Evolutionary conservation across 345 rosid genomes (phyloP), one percentile per base, ranked within the genome.

Genomic region (Pistacia vera): DNA sequence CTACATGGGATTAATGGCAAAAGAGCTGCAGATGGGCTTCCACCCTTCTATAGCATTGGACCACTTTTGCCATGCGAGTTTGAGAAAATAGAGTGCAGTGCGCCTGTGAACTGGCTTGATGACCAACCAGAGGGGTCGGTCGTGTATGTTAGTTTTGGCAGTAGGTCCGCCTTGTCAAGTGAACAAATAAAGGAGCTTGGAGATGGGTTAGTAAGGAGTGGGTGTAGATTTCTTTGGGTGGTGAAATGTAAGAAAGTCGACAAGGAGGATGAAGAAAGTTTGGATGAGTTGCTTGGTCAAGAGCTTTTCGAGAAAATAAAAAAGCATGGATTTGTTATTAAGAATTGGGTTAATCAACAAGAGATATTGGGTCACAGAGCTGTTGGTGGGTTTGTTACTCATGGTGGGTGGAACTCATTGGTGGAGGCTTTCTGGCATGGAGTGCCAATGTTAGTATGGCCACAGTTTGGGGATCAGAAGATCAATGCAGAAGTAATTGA

Each of bases 381-480:
- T 3, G 56, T 87, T 0, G 86, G 88, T 17, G 86, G 88, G 20
- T 86, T 86, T 57, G 46, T 87, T 11, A 68, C 77, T 13, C 86
- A 82, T 8, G 72, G 86, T 11, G 86, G 88, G 9, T 82, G 88
- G 88, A 82, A 88, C 74, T 88, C 92, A 14, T 81, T 80, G 68
- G 44, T 68, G 33, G 92, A 89, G 78, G 88, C 87, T 2, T 82
- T 82, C 3, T 33, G 75, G 82, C 61, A 58, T 22, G 90, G 90
- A 9, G 82, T 85, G 22, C 79, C 73, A 0, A 11, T 88, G 73
- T 79, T 88, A 57, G 87, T 82, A 0, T 86, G 90, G 88, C 87
- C 90, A 0, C 77, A 69, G 6, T 28, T 61, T 2, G 93, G 89
- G n/a, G 88, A 89, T 70, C 87, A 87, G 70, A 83, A 74, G 74